Base-by-base conservation (phyloP, 2,329 filamentous ascomycete species). In the Leptographium wingfieldii region DNA sequence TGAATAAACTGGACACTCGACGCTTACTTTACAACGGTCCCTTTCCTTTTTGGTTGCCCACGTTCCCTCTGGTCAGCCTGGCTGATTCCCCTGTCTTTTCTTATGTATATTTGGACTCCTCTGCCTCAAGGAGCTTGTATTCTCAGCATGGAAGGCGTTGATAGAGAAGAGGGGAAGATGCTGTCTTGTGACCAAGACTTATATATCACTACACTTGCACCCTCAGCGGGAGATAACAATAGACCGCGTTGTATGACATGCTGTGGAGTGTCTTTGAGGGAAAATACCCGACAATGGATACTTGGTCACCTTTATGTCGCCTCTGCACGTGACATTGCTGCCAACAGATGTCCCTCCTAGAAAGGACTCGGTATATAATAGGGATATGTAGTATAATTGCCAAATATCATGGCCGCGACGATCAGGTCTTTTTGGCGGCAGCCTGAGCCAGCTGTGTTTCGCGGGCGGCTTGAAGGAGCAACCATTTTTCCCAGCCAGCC, bases 401-500 rank as follows among this genome's bases (percentile, higher is more conserved):
- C 38, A 16, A 14, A 16, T 14, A 3, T 40, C 38, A 3, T 40
- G 12, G 12, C 38, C 16, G n/a, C 48, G 11, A 5, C 48, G 40
- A 14, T 57, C 40, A 35, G 31, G 14, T 33, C 5, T 35, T 33
- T 14, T 70, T 74, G 35, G 67, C 67, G 60, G 69, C 67, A 58
- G 66, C 62, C 19, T 66, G 69, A 31, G 71, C 72, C 48, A 27
- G 22, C 22, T 9, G 43, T 16, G 43, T n/a, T 1, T 25, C n/a
- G 3, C 5, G 48, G 25, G 25, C 48, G 12, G 67, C 67, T 65
- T 75, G 76, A 65, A 68, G 73, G 56, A 77, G 76, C 71, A 92
- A 86, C 90, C 92, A 97, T 70, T 88, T 86, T 73, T 92, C 89
- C 92, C 92, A 99, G 2, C 94, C 94, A 51, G 91, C 87, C 74